Base-by-base conservation (phyloP, 192 early-diverging fungal genomes). In the Backusella morwellensis region DNA sequence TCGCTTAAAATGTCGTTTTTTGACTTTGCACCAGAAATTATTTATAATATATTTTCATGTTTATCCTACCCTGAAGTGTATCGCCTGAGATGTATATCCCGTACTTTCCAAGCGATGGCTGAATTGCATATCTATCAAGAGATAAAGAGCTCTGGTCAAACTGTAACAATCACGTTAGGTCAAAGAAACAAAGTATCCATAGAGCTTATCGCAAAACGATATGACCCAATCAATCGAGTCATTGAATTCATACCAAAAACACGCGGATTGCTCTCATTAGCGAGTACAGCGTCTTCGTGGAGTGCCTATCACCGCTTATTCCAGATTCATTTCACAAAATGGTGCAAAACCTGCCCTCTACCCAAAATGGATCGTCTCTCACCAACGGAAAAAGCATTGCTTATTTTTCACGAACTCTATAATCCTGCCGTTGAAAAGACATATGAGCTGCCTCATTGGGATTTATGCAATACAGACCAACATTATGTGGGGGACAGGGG, bases 401-500 rank as follows among this genome's bases (percentile, higher is more conserved):
- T 73, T 41, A 44, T 75, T 7, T 77, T 77, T 34, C 80, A 81
- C 44, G 36, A 69, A 12, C 56, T 44, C 0, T 81, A 81, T 40
- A 81, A 81, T 63, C 73, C 80, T 29, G 35, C 68, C 50, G 42
- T 77, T 6, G 80, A 77, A 52, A 59, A 72, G 7, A 35, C 68
- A 1, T 81, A 81, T 67, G 26, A 69, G 11, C 29, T 81, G 12
- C 80, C 80, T 9, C 35, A 8, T 38, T 52, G 35, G 36, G 35
- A 74, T 59, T 23, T 63, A 40, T 63, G 56, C 56, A 70, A 70
- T 21, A 38, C 35, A 38, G 69, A 36, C n/a, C 35, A 41, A n/a
- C 80, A 67, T 35, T 81, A 81, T 72, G 76, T 81, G 36, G 80
- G 80, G 1, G 80, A 81, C 68, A 69, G 42, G 21, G 72, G 68